Evolutionary conservation across 495 filamentous ascomycete species (phyloP).

Genomic region (Penicillium salamii): DNA sequence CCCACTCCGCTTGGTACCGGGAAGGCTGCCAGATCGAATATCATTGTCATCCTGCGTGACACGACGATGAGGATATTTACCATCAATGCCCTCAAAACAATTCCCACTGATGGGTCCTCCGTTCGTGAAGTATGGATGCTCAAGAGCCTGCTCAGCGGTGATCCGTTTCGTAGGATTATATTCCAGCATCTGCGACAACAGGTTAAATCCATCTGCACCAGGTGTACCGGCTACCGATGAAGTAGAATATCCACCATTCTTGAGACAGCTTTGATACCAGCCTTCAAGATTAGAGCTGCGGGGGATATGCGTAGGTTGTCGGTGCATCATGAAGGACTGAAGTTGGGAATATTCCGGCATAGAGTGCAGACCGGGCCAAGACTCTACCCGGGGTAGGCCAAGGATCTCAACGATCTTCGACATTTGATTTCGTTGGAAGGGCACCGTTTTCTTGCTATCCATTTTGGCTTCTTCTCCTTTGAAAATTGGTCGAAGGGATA

Average conservation of each 20-base stretch:
- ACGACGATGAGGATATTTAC: constrained; percentile 83
- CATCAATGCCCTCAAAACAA: constrained; percentile 86
- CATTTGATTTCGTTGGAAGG: constrained; percentile 98
- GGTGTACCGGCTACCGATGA: constrained; percentile 52
- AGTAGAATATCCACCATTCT: constrained; percentile 54
- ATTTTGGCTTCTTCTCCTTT: constrained; percentile 99
- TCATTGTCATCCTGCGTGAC: constrained; percentile 95
- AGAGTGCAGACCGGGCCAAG: constrained; percentile 76
- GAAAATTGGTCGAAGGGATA: constrained; percentile 91
- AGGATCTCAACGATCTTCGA: constrained; percentile 97
- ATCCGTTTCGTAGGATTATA: constrained; percentile 90
- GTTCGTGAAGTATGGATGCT: constrained; percentile 80
- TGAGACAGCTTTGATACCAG: constrained; percentile 65
- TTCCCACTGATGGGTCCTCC: constrained; percentile 65
- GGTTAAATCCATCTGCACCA: constrained; percentile 72
- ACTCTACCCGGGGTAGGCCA: constrained; percentile 82
- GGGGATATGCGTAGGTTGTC: constrained; percentile 38
- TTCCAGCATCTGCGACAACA: constrained; percentile 77
- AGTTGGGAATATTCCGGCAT: constrained; percentile 84
- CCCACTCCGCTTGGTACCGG: constrained; percentile 89
- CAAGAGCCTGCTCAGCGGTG: constrained; percentile 78
- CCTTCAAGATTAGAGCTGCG: constrained; percentile 54
- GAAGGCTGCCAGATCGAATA: constrained; percentile 79
- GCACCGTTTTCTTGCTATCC: constrained; percentile 95
- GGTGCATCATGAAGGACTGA: constrained; percentile 54